Percentiles rank a stretch among this genome's conserved stretches.
Evolutionary conservation across 73 alveolate species (phyloP).

Genomic region (Tetrahymena elliotti): DNA sequence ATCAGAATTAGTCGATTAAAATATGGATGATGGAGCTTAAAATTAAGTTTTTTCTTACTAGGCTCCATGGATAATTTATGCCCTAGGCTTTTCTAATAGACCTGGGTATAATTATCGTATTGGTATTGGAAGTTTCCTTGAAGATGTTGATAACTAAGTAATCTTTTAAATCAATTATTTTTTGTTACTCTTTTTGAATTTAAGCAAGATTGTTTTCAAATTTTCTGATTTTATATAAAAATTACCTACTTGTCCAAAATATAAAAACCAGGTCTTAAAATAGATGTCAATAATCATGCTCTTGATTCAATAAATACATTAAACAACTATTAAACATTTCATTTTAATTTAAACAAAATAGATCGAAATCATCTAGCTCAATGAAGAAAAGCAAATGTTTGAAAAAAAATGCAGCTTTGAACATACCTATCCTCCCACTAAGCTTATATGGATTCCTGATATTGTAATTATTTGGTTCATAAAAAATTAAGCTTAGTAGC

Average conservation of each 20-base stretch:
- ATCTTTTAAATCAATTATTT: background rate
- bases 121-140: slow-evolving; percentile 32
- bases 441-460: slow-evolving; percentile 92
- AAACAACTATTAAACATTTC: background rate
- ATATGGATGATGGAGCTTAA: background rate
- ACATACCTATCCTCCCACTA: slow-evolving; percentile 91
- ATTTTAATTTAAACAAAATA: slow-evolving; percentile 3
- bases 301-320: background rate
- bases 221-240: background rate
- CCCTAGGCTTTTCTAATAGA: slow-evolving; percentile 28
- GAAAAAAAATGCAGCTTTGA: slow-evolving; percentile 48
- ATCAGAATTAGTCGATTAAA: background rate
- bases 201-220: background rate
- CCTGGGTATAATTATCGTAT: slow-evolving; percentile 13
- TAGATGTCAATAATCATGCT: background rate
- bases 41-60: slow-evolving; percentile 2
- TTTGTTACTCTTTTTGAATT: background rate
- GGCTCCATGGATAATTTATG: slow-evolving; percentile 39
- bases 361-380: slow-evolving; percentile 58
- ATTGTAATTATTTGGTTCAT: background rate
- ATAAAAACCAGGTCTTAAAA: background rate
- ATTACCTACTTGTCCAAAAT: background rate
- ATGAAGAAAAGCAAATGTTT: slow-evolving; percentile 52
- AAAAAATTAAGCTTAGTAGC: background rate
- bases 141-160: slow-evolving; percentile 28